phyloP scores from a whole-genome alignment of 2,329 filamentous ascomycete genomes.

The Fusarium camptoceras region DNA sequence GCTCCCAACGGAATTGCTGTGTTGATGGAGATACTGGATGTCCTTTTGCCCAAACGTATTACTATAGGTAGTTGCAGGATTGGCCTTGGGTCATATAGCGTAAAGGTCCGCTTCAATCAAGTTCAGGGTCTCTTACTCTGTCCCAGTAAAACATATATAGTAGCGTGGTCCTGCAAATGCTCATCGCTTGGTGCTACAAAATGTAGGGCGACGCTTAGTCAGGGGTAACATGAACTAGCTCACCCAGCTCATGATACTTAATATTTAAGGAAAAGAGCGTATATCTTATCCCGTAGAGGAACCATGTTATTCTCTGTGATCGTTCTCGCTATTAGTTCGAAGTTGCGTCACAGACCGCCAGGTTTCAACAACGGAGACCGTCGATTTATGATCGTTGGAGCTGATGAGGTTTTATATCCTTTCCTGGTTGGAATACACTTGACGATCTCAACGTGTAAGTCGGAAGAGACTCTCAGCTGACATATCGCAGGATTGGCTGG shows the following conservation, averaged over 20 bases:
- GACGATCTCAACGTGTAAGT: neutral
- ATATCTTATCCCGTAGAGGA: neutral
- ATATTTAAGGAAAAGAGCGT: neutral
- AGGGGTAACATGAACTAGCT: neutral
- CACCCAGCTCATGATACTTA: neutral
- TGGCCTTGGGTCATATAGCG: neutral
- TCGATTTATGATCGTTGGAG: constrained; percentile 64
- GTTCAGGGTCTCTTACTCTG: neutral
- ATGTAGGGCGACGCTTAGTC: too few relatives aligned
- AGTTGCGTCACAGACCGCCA: neutral
- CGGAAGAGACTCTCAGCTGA: neutral
- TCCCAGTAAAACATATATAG: too few relatives aligned
- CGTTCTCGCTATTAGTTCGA: neutral
- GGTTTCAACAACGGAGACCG: constrained; percentile 52
- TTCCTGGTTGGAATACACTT: neutral
- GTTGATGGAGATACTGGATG: neutral
- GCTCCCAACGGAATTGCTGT: neutral
- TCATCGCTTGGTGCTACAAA: neutral
- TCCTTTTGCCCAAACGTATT: neutral
- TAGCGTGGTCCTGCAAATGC: too few relatives aligned
- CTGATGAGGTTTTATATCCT: constrained; percentile 58
- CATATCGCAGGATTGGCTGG: constrained; percentile 58
- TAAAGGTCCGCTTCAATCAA: neutral
- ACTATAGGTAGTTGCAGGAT: neutral
- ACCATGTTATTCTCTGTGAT: neutral